Conservation (phyloP, 164 flowering plant genomes). For the Umbilicus rupestris region DNA sequence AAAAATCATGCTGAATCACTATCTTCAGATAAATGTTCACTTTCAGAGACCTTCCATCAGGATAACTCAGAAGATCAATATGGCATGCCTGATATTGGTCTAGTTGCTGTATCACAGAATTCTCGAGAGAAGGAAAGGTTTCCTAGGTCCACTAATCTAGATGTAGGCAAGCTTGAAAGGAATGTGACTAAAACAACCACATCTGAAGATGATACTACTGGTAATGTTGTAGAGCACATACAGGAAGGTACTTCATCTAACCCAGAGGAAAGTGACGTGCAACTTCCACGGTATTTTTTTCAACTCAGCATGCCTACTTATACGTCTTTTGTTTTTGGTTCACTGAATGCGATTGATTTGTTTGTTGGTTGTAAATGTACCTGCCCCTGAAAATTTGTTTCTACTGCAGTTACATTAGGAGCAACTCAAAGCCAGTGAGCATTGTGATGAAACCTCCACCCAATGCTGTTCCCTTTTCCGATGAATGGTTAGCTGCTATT, state of each 20-base stretch:
- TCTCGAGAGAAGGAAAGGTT: not conserved
- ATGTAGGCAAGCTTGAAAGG: not conserved
- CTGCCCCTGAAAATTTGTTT: not conserved
- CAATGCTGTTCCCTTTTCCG: constrained; percentile 78
- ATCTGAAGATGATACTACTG: constrained; percentile 5
- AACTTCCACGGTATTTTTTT: constrained; percentile 16
- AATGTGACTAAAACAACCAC: constrained; percentile 8
- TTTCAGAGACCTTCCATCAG: not conserved
- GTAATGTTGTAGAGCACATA: constrained; percentile 13
- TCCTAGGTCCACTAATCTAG: not conserved
- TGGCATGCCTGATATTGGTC: not conserved
- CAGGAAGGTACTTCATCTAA: constrained; percentile 8
- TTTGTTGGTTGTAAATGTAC: not conserved
- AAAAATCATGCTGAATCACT: not conserved
- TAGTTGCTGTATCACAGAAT: not conserved
- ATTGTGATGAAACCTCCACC: constrained; percentile 27
- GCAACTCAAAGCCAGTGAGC: constrained; percentile 19
- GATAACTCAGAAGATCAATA: not conserved
- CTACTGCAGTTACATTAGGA: constrained; percentile 31
- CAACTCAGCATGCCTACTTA: not conserved
- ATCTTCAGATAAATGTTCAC: not conserved
- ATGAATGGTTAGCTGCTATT: constrained; percentile 91
- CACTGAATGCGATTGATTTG: not conserved
- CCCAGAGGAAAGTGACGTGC: constrained; percentile 11
- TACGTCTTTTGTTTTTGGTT: not conserved